Evolutionary conservation across 2,329 filamentous ascomycete species (phyloP).

Genomic region (Fusarium sp.): DNA sequence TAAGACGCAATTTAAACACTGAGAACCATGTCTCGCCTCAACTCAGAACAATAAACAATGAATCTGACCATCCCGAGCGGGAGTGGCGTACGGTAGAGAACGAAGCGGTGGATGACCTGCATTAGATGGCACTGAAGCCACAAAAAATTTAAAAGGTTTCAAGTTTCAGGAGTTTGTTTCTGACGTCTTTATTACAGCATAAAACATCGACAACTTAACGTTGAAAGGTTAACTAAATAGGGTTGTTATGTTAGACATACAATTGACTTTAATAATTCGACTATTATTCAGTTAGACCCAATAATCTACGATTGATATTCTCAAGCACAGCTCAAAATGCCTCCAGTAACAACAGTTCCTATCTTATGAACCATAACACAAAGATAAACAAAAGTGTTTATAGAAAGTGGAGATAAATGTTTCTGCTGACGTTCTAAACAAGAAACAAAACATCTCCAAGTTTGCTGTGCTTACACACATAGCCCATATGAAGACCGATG

Average conservation of each 20-base stretch:
- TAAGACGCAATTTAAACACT: background rate
- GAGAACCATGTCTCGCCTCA: conserved; percentile 25
- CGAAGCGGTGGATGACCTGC: conserved; percentile 6
- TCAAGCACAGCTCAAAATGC: background rate
- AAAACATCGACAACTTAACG: background rate
- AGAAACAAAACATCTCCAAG: conserved; percentile 3
- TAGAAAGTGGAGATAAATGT: background rate
- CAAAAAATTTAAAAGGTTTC: background rate
- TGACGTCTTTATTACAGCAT: background rate
- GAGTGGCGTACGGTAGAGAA: conserved; percentile 22
- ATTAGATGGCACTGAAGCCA: conserved; percentile 23
- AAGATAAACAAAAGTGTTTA: background rate
- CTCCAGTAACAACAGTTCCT: background rate
- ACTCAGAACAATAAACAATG: conserved; percentile 11
- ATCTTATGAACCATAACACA: background rate
- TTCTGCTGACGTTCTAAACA: background rate
- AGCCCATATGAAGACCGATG: conserved; percentile 3
- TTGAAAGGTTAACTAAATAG: too few relatives aligned
- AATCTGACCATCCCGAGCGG: conserved; percentile 5
- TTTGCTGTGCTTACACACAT: background rate
- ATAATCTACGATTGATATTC: background rate
- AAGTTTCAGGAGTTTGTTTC: background rate
- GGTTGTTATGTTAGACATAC: background rate
- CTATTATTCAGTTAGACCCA: background rate
- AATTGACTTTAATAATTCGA: background rate